Base-by-base conservation (phyloP, 768 basidiomycete species). In the Pleurotus djamor region DNA sequence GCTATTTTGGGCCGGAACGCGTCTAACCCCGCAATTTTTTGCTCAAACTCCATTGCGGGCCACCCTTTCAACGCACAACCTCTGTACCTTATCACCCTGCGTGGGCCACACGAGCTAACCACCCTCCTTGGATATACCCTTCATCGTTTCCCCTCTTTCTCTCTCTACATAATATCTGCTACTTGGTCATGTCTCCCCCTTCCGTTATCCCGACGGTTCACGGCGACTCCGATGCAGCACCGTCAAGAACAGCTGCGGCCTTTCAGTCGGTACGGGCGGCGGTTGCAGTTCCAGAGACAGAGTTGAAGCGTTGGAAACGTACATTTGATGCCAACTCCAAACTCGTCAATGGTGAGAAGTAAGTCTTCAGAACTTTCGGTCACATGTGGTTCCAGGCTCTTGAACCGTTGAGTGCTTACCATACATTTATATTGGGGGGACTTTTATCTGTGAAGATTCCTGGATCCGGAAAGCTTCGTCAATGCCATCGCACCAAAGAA, bases 401-500 rank as follows among this genome's bases (percentile, higher is more conserved):
- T 47, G 38, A 10, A 37, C 2, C 33, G 48, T 28, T n/a, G 41
- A 43, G 33, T 13, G 38, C 54, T 56, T 12, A 56, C 63, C 45
- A 66, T 43, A 52, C 17, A 17, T 35, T 9, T 8, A 44, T 14
- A 54, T 36, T 5, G 32, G 45, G 48, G 44, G 17, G 41, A 63
- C 38, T 35, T 36, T 35, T 59, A 57, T 59, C 58, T 70, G 41
- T 60, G 33, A 65, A 98, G 96, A 74, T 96, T 85, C 71, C 81
- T 99, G 49, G 91, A 94, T 74, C 77, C 82, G 37, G 89, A 94
- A 34, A 87, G 87, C 67, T 99, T 99, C 73, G 90, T 98, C 65
- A 92, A 93, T 71, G 96, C 97, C 55, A 96, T 98, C 71, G 94
- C 91, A 35, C 95, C 96, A 2, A 83, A 83, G 50, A 86, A 83